Evolutionary conservation across 2,329 filamentous ascomycete genomes (phyloP).

Genomic region (Phialocephala subalpina): DNA sequence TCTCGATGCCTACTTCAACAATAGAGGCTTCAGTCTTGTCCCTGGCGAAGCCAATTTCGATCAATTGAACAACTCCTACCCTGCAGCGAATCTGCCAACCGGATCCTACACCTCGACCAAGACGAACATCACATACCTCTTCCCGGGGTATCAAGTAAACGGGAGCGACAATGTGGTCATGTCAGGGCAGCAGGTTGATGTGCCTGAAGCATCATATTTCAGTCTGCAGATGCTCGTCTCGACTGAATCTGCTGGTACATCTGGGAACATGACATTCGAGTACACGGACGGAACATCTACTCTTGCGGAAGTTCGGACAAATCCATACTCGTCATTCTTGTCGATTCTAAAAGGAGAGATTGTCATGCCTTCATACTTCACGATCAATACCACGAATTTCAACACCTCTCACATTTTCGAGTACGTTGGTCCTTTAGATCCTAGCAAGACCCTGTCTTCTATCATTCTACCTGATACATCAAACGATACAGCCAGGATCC

Average conservation of each 20-base stretch:
- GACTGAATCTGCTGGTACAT: constrained; percentile 49
- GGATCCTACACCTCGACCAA: constrained; percentile 49
- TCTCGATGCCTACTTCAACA: constrained; percentile 52
- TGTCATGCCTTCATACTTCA: constrained; percentile 52
- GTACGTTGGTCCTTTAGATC: constrained; percentile 48
- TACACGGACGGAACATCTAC: constrained; percentile 53
- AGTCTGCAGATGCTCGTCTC: constrained; percentile 53
- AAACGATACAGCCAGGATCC: constrained; percentile 48
- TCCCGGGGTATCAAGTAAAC: constrained; percentile 51
- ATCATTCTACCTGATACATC: constrained; percentile 51
- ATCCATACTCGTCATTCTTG: constrained; percentile 53
- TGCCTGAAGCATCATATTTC: constrained; percentile 48
- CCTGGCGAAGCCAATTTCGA: constrained; percentile 57
- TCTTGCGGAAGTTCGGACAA: constrained; percentile 51
- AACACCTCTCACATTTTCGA: constrained; percentile 56
- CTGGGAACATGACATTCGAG: constrained; percentile 51
- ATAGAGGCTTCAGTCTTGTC: constrained; percentile 54
- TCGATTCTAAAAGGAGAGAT: constrained; percentile 56
- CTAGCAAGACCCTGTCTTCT: constrained; percentile 48
- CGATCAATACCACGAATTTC: constrained; percentile 49
- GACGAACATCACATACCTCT: constrained; percentile 52
- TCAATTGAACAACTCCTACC: constrained; percentile 51
- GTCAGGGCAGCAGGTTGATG: constrained; percentile 48
- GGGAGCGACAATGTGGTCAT: constrained; percentile 54
- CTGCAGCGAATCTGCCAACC: constrained; percentile 42